A percentile compares a stretch with the other conserved stretches of the same genome.
Conservation (phyloP, 192 early-diverging fungal genomes). For the Phlyctochytrium bullatum region DNA sequence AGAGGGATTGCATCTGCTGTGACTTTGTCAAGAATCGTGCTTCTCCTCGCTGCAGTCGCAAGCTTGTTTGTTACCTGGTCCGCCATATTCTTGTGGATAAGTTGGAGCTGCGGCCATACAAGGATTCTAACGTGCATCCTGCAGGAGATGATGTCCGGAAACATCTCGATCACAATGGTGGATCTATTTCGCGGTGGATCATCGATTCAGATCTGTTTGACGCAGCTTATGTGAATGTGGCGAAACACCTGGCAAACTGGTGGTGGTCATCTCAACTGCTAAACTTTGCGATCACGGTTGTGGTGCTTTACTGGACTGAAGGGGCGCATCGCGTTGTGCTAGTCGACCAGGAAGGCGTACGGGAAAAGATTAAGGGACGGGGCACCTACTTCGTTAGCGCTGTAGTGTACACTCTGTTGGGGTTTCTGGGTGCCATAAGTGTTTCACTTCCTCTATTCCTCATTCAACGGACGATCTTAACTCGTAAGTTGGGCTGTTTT, state of each 20-base stretch:
- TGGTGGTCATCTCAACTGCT: conserved; percentile 32
- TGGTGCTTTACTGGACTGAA: conserved; percentile 27
- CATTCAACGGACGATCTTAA: conserved; percentile 10
- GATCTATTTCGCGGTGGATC: conserved; percentile 1
- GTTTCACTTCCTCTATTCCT: conserved; percentile 26
- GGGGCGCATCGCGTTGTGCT: conserved; percentile 20
- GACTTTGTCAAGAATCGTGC: conserved; percentile 9
- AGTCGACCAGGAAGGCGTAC: neutral
- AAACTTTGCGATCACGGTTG: conserved; percentile 18
- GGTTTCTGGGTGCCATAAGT: conserved; percentile 32
- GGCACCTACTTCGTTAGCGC: conserved; percentile 15
- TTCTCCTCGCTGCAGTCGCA: conserved; percentile 8
- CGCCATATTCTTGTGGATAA: conserved; percentile 14
- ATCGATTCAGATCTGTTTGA: conserved; percentile 28
- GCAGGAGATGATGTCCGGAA: conserved; percentile 7
- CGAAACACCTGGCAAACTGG: conserved; percentile 12
- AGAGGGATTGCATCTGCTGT: conserved; percentile 12
- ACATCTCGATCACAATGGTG: neutral
- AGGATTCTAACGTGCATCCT: neutral
- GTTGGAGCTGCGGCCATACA: neutral
- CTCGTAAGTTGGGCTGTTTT: conserved; percentile 18
- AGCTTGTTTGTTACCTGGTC: conserved; percentile 25
- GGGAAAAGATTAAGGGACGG: conserved; percentile 1
- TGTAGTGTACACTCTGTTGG: conserved; percentile 14
- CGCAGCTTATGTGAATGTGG: conserved; percentile 25